Conservation (phyloP, 371 early-diverging fungal species). For the Mortierella sp. region DNA sequence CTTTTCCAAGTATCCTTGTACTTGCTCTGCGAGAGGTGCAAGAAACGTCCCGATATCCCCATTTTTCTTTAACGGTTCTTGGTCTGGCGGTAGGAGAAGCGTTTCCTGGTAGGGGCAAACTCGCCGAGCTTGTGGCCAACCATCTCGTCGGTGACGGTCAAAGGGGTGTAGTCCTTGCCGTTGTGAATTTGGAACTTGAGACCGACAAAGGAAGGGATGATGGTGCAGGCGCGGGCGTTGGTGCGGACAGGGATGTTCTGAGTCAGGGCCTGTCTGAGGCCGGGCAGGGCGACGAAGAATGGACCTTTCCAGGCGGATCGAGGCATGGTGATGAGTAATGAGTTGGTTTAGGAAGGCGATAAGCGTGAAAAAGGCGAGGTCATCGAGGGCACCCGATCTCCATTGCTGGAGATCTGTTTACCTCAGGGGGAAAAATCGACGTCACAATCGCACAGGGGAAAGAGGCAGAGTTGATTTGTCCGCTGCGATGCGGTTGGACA, state of each 20-base stretch:
- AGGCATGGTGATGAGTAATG: slow-evolving; percentile 32
- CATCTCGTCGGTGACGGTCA: slow-evolving; percentile 95
- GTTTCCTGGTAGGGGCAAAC: slow-evolving; percentile 92
- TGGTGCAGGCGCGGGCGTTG: slow-evolving; percentile 89
- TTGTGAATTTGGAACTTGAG: slow-evolving; percentile 95
- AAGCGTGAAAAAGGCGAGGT: slow-evolving; percentile 4
- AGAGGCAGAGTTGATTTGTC: not conserved
- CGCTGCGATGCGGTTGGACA: not conserved
- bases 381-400: not conserved
- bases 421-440: not conserved
- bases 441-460: not conserved
- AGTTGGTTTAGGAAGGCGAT: slow-evolving; percentile 4
- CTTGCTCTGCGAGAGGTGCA: not conserved
- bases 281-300: slow-evolving; percentile 81
- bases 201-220: slow-evolving; percentile 94
- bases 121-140: slow-evolving; percentile 97
- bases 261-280: slow-evolving; percentile 58
- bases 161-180: slow-evolving; percentile 91
- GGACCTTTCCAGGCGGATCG: slow-evolving; percentile 98
- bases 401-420: slow-evolving; percentile 13
- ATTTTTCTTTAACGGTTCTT: slow-evolving; percentile 78
- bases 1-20: not conserved
- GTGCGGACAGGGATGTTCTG: slow-evolving; percentile 75
- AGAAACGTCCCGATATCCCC: not conserved
- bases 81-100: slow-evolving; percentile 90